Conservation (phyloP, 805 yeast species). For the Teunomyces aglyptinius region DNA sequence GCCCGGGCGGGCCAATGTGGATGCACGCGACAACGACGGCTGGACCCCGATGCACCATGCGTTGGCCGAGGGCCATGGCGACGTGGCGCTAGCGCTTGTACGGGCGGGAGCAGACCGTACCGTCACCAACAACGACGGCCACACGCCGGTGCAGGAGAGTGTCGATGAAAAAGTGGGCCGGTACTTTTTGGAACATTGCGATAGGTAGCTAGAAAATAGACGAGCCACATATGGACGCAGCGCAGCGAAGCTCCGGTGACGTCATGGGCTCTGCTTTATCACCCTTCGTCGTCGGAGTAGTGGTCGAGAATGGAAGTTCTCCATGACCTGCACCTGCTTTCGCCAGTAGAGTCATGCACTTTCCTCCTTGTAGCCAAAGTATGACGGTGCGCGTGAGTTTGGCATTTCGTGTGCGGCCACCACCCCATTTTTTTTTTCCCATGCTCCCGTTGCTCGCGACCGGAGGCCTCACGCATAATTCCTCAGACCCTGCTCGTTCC, state of each 20-base stretch:
- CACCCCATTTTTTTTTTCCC: not conserved
- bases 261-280: not conserved
- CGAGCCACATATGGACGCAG: not conserved
- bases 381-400: no score
- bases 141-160: conserved; percentile 37
- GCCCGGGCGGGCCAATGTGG: conserved; percentile 58
- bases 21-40: conserved; percentile 66
- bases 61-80: conserved; percentile 84
- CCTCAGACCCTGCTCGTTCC: conserved; percentile 1
- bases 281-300: no score
- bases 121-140: conserved; percentile 49
- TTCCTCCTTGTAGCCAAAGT: no score
- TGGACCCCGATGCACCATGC: conserved; percentile 93
- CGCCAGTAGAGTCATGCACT: no score
- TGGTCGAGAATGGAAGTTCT: no score
- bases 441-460: not conserved
- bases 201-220: not conserved
- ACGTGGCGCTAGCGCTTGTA: conserved; percentile 61
- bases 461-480: conserved; percentile 5
- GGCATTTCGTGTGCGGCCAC: not conserved
- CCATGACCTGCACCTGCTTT: no score
- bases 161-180: conserved; percentile 33
- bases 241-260: not conserved
- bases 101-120: conserved; percentile 65
- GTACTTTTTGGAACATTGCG: conserved; percentile 9